Base-by-base conservation (phyloP, 768 basidiomycete genomes). In the Kwoniella dendrophila region DNA sequence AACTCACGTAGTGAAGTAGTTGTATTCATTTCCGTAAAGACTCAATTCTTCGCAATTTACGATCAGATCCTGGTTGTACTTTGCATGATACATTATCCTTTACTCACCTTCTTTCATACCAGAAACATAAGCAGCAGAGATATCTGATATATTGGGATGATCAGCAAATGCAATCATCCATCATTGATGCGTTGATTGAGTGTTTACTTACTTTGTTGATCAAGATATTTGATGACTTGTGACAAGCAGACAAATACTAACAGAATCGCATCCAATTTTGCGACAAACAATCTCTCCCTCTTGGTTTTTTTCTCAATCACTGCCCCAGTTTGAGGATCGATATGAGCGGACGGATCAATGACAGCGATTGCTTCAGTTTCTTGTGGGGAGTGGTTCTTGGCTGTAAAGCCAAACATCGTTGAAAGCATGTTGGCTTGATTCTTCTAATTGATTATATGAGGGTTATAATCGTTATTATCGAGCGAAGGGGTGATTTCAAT, bases 21-120 rank as follows among this genome's bases (percentile, higher is more conserved):
- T 77, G 49, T 66, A 62, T 41, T 77, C 72, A 55, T 77, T 75
- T 8, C 74, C 72, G 30, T 36, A 36, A n/a, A 62, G 41, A 10
- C 22, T 38, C 4, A 62, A n/a, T 40, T 55, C 52, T 56, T 27
- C 26, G 18, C 41, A 11, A 16, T 36, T 8, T 36, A 7, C 7
- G 34, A 7, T 8, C 34, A 36, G 34, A 36, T 7, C n/a, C n/a
- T n/a, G n/a, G n/a, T n/a, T n/a, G n/a, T n/a, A 36, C 7, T 36
- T 36, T 36, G 34, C 16, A 7, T 16, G 16, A 36, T 8, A 8
- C 34, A 36, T 7, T 16, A 36, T 36, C 34, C 34, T 24, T 26
- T 2, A 57, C 66, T 51, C 34, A 67, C 66, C 66, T 30, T 77
- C 76, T 29, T 71, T 70, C 73, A 77, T 75, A 0, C 76, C 75